Conservation (phyloP, 495 filamentous ascomycete species). For the Ascodesmis nigricans region DNA sequence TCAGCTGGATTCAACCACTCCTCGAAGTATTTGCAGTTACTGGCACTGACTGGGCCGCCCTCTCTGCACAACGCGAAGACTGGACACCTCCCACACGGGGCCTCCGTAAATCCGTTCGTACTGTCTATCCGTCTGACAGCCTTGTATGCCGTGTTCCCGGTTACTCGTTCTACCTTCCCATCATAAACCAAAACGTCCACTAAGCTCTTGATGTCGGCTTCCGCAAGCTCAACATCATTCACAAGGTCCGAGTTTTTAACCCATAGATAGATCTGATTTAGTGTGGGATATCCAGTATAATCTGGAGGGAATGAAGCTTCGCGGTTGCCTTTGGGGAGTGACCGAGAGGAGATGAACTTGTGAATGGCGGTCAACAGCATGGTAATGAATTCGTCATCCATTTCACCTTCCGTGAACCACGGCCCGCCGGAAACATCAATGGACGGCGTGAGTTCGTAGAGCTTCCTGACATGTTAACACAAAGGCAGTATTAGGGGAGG, state of each 20-base stretch:
- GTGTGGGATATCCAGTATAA: constrained; percentile 54
- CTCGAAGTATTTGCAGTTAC: constrained; percentile 75
- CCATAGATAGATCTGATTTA: constrained; percentile 44
- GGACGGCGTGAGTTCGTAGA: constrained; percentile 33
- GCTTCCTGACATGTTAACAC: background rate
- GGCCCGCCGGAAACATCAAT: constrained; percentile 79
- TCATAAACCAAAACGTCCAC: constrained; percentile 75
- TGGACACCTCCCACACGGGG: constrained; percentile 76
- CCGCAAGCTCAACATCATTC: constrained; percentile 40
- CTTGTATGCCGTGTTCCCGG: constrained; percentile 32
- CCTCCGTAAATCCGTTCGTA: constrained; percentile 55
- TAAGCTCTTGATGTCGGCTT: constrained; percentile 55
- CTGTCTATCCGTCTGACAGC: constrained; percentile 26
- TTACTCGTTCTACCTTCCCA: constrained; percentile 42
- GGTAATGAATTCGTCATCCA: constrained; percentile 71
- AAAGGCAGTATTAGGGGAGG: constrained; percentile 25
- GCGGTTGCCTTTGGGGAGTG: constrained; percentile 18
- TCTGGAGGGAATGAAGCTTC: constrained; percentile 39
- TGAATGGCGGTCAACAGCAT: constrained; percentile 44
- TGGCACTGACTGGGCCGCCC: constrained; percentile 67
- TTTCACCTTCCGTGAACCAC: constrained; percentile 73
- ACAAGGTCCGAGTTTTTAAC: constrained; percentile 43
- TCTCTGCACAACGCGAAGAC: constrained; percentile 85
- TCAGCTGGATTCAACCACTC: constrained; percentile 59
- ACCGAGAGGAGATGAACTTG: constrained; percentile 40